phyloP scores from a whole-genome alignment of 2,329 filamentous ascomycete genomes.

The Alternaria arbusti region DNA sequence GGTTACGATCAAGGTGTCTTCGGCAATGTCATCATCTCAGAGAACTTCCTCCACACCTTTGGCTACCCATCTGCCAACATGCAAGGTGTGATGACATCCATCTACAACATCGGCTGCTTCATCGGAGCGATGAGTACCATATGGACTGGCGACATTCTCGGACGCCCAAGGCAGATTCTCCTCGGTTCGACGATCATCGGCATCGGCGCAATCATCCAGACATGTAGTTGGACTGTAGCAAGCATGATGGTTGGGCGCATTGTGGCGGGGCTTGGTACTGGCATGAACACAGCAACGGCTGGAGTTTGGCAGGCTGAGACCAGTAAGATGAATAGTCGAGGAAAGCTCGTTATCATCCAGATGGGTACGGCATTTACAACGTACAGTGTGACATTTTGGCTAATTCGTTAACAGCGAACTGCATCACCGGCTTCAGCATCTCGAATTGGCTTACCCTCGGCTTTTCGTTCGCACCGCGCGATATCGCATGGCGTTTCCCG shows the following conservation, averaged over 20 bases:
- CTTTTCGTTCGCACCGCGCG: constrained; percentile 49
- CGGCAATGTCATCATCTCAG: constrained; percentile 44
- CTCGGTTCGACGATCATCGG: constrained; percentile 58
- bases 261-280: constrained; percentile 54
- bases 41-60: constrained; percentile 39
- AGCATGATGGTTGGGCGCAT: constrained; percentile 50
- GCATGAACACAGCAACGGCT: constrained; percentile 59
- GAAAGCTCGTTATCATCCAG: constrained; percentile 56
- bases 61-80: constrained; percentile 38
- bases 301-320: constrained; percentile 58
- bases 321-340: constrained; percentile 54
- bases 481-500: constrained; percentile 54
- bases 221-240: constrained; percentile 45
- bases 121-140: constrained; percentile 50
- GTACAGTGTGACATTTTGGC: background rate
- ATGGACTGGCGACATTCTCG: constrained; percentile 64
- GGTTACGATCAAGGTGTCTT: constrained; percentile 49
- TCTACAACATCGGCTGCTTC: constrained; percentile 55
- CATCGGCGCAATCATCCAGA: constrained; percentile 47
- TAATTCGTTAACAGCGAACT: constrained; percentile 40
- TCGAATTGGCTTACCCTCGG: constrained; percentile 54
- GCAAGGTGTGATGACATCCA: constrained; percentile 51
- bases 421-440: constrained; percentile 53
- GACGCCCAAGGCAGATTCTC: constrained; percentile 64
- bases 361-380: constrained; percentile 35